Evolutionary conservation across 2,329 filamentous ascomycete genomes (phyloP).

Genomic region (Lachnellula occidentalis): DNA sequence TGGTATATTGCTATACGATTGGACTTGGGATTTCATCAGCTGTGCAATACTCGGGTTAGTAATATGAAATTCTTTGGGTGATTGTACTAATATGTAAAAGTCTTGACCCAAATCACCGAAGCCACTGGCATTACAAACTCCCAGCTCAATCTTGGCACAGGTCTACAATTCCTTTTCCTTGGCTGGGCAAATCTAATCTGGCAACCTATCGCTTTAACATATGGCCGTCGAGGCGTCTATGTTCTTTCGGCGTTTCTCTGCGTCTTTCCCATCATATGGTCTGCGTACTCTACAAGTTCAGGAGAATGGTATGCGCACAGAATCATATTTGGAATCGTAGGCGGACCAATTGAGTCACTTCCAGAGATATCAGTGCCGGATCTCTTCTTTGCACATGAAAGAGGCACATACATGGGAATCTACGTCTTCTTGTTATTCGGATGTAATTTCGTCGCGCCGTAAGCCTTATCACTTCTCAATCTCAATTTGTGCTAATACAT

Average conservation of each 20-base stretch:
- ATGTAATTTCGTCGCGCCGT: slow-evolving; percentile 35
- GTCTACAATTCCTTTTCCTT: slow-evolving; percentile 44
- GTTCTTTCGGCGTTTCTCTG: slow-evolving; percentile 16
- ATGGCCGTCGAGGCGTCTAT: slow-evolving; percentile 30
- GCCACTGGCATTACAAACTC: slow-evolving; percentile 35
- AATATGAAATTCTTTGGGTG: background rate
- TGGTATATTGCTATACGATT: slow-evolving; percentile 4
- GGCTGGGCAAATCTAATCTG: slow-evolving; percentile 46
- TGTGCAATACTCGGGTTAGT: slow-evolving; percentile 18
- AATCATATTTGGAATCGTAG: slow-evolving; percentile 14
- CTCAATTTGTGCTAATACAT: too few species aligned
- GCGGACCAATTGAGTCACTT: slow-evolving; percentile 15
- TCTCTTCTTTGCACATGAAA: slow-evolving; percentile 38
- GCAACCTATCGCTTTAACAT: slow-evolving; percentile 44
- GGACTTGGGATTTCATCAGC: slow-evolving; percentile 15
- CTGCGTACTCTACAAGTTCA: slow-evolving; percentile 15
- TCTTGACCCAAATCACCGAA: slow-evolving; percentile 40
- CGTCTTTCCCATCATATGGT: slow-evolving; percentile 33
- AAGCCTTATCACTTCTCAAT: too few species aligned
- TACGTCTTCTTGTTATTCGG: slow-evolving; percentile 39
- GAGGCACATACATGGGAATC: slow-evolving; percentile 35
- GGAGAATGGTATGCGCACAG: slow-evolving; percentile 16
- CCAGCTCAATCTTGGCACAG: slow-evolving; percentile 41
- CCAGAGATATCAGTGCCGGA: slow-evolving; percentile 27
- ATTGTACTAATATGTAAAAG: slow-evolving; percentile 5